These are phyloP conservation scores for Auxenochlorella protothecoides DNA, from an alignment of 139 green algal genomes.

Conservation along the genomic window DNA sequence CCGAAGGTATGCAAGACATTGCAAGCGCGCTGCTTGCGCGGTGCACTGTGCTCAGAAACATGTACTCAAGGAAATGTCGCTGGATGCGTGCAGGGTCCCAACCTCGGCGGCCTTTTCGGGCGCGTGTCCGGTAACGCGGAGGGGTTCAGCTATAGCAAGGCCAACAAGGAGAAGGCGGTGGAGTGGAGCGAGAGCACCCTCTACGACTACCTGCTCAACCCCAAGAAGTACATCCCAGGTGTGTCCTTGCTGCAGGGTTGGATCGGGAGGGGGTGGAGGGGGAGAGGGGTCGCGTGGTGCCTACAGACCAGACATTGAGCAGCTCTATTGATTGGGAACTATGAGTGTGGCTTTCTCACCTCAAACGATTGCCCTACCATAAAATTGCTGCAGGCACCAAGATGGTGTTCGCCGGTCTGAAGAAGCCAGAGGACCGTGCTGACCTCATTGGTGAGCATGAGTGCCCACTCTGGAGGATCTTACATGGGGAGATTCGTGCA, in stretches of 20 bases:
- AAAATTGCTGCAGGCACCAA: slow-evolving; percentile 75
- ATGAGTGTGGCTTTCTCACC: too few species aligned
- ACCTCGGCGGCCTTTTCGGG: slow-evolving; percentile 93
- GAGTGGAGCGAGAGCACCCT: slow-evolving; percentile 78
- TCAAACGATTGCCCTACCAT: too few species aligned
- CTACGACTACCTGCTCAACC: slow-evolving; percentile 94
- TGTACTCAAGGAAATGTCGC: background rate
- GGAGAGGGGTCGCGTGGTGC: background rate
- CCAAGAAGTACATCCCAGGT: slow-evolving; percentile 94
- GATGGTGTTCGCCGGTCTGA: slow-evolving; percentile 99
- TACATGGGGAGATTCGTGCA: too few species aligned
- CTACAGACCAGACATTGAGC: background rate
- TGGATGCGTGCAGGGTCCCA: slow-evolving; percentile 64
- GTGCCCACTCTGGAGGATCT: too few species aligned
- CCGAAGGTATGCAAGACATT: background rate
- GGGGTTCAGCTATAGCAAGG: slow-evolving; percentile 92
- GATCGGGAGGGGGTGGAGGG: background rate
- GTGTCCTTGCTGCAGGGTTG: background rate
- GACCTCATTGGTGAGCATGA: slow-evolving; percentile 51
- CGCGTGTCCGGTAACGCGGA: slow-evolving; percentile 51
- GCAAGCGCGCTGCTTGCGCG: background rate
- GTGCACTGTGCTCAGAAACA: too few species aligned
- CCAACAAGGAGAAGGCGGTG: slow-evolving; percentile 93
- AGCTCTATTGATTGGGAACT: background rate
- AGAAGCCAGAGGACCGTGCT: slow-evolving; percentile 84